A percentile compares a stretch with the other conserved stretches of the same genome.
Evolutionary conservation across 129 eudicot genomes (phyloP).

Genomic region (Arctium lappa): DNA sequence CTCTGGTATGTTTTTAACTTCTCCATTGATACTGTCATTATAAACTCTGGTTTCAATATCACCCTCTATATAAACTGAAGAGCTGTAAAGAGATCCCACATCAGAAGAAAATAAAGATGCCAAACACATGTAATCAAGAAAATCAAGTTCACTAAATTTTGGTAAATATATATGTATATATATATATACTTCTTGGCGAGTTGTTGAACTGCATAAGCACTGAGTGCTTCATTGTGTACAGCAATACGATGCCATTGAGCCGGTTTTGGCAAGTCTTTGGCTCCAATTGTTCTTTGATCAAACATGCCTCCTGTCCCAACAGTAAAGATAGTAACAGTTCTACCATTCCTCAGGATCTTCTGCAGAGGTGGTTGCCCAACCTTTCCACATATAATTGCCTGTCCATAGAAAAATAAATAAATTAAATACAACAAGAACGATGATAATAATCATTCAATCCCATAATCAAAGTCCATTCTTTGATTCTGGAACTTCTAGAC

Average conservation of each 20-base stretch:
- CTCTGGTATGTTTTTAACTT: constrained; percentile 76
- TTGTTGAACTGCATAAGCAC: constrained; percentile 84
- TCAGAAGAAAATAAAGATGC: constrained; percentile 8
- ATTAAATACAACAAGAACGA: background rate
- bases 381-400: constrained; percentile 96
- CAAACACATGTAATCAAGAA: background rate
- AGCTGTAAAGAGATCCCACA: constrained; percentile 52
- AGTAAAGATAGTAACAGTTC: constrained; percentile 74
- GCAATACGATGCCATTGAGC: constrained; percentile 98
- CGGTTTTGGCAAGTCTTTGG: constrained; percentile 73
- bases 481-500: background rate
- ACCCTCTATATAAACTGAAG: constrained; percentile 95
- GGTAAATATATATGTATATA: background rate
- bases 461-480: background rate
- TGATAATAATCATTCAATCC: background rate
- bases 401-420: background rate
- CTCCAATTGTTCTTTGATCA: constrained; percentile 66
- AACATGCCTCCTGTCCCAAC: constrained; percentile 98
- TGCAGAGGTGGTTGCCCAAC: constrained; percentile 91
- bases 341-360: constrained; percentile 91
- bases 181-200: constrained; percentile 64
- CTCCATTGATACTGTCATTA: constrained; percentile 79
- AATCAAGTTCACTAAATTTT: background rate
- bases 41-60: constrained; percentile 93
- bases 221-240: constrained; percentile 77